Base-by-base conservation (phyloP, 225 moss, liverwort and hornwort species). In the Pseudoscleropodium purum region DNA sequence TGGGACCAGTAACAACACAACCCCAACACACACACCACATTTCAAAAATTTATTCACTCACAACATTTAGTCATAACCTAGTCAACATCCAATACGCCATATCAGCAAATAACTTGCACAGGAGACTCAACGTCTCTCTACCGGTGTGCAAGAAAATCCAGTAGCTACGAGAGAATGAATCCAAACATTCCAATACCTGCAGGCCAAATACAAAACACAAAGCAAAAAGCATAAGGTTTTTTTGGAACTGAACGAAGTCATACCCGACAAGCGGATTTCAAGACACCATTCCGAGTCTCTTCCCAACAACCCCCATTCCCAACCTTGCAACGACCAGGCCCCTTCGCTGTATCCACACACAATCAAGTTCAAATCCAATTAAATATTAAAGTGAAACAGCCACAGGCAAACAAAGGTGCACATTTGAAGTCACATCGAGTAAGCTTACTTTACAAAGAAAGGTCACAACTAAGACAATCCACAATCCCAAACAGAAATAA, bases 281-380 rank as follows among this genome's bases (percentile, higher is more conserved):
- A 84, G 1, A 87, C 30, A 37, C 81, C 91, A 29, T 83, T 84
- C 57, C 69, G 85, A 23, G 87, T 89, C 37, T 91, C 92, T 66
- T 94, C 89, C 97, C 97, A 97, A 81, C 97, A 97, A 54, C 88
- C 94, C 83, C 95, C 96, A 81, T 93, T 94, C 30, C 89, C 84
- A 30, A 97, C 92, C 89, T 95, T 97, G 91, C 97, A 97, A 39
- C 97, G 95, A 52, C 96, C 96, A 59, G 94, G 95, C 27, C 97
- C 97, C n/a, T 89, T 93, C 0, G 97, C 93, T 94, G 89, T 27
- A 81, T 7, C 52, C 68, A 18, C 67, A 56, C 49, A 87, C 41
- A 87, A 82, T n/a, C 49, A 56, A 30, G 54, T 18, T 3, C n/a
- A 81, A 57, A 21, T 54, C 20, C 30, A 49, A 75, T 56, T 36